These are phyloP conservation scores for Leptomonas pyrrhocoris DNA, from an alignment of 208 protist genomes.

Conservation along the genomic window DNA sequence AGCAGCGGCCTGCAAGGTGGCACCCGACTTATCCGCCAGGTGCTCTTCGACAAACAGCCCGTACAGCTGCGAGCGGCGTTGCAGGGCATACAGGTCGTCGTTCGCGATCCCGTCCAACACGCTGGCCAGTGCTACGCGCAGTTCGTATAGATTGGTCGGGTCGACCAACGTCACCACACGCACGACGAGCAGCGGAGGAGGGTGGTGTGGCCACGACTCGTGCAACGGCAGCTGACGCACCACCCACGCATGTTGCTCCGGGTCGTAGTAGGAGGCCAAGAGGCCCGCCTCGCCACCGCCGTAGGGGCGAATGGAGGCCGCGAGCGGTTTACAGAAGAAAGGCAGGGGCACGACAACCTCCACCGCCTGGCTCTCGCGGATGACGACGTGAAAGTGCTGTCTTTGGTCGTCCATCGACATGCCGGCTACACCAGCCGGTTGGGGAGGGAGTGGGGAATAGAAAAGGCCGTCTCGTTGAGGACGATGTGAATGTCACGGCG, in stretches of 20 bases:
- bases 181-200: conserved; percentile 31
- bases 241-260: conserved; percentile 49
- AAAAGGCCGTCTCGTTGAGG: no score
- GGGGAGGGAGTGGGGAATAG: not conserved
- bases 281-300: conserved; percentile 41
- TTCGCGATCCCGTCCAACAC: conserved; percentile 32
- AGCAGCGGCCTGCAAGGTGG: not conserved
- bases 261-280: conserved; percentile 63
- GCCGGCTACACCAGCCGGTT: not conserved
- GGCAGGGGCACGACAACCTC: conserved; percentile 41
- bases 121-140: conserved; percentile 40
- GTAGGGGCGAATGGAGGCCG: conserved; percentile 30
- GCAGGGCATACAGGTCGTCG: conserved; percentile 42
- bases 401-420: not conserved
- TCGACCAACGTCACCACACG: conserved; percentile 53
- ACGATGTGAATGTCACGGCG: no score
- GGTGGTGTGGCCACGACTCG: conserved; percentile 21
- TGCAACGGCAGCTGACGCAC: conserved; percentile 50
- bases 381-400: conserved; percentile 36
- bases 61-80: conserved; percentile 40
- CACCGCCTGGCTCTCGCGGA: conserved; percentile 28
- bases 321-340: conserved; percentile 42
- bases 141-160: conserved; percentile 43
- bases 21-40: conserved; percentile 15
- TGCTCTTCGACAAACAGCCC: conserved; percentile 12